Percentiles rank a stretch among this genome's conserved stretches.
phyloP scores from a whole-genome alignment of 2,329 filamentous ascomycete genomes.

The Dryadomyces quercivorus region DNA sequence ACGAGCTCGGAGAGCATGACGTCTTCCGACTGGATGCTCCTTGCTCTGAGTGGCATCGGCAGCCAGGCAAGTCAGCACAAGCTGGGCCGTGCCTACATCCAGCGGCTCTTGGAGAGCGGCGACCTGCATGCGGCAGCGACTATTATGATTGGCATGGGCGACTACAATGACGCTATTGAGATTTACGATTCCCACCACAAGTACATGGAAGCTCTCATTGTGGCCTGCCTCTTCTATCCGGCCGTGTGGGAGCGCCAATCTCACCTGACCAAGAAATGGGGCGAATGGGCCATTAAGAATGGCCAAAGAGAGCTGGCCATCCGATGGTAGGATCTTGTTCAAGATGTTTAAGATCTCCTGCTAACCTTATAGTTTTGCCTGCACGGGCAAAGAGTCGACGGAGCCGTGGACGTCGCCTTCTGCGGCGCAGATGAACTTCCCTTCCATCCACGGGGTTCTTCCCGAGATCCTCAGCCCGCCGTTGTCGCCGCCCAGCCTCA shows the following conservation, averaged over 20 bases:
- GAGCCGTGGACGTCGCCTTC: conserved; percentile 84
- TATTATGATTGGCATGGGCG: conserved; percentile 83
- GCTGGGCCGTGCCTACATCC: conserved; percentile 79
- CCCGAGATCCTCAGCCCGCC: conserved; percentile 56
- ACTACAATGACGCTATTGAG: conserved; percentile 89
- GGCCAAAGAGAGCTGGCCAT: conserved; percentile 85
- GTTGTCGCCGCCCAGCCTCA: conserved; percentile 54
- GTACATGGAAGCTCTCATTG: conserved; percentile 84
- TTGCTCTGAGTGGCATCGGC: conserved; percentile 82
- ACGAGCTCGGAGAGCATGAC: conserved; percentile 78
- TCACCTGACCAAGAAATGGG: conserved; percentile 85
- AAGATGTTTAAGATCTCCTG: no score
- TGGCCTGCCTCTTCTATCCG: conserved; percentile 74
- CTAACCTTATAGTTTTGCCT: conserved; percentile 66
- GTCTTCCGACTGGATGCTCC: conserved; percentile 90
- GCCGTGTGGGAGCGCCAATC: conserved; percentile 84
- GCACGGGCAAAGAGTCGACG: conserved; percentile 71
- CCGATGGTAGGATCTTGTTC: conserved; percentile 43
- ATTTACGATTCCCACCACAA: conserved; percentile 86
- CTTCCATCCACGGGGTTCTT: conserved; percentile 35
- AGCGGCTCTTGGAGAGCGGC: conserved; percentile 76
- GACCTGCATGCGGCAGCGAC: conserved; percentile 88
- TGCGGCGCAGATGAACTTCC: conserved; percentile 48
- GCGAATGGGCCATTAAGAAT: conserved; percentile 77
- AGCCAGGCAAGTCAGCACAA: conserved; percentile 71